phyloP scores from a whole-genome alignment of 1,284 basidiomycete genomes.

The Coniferiporia sulphurascens region DNA sequence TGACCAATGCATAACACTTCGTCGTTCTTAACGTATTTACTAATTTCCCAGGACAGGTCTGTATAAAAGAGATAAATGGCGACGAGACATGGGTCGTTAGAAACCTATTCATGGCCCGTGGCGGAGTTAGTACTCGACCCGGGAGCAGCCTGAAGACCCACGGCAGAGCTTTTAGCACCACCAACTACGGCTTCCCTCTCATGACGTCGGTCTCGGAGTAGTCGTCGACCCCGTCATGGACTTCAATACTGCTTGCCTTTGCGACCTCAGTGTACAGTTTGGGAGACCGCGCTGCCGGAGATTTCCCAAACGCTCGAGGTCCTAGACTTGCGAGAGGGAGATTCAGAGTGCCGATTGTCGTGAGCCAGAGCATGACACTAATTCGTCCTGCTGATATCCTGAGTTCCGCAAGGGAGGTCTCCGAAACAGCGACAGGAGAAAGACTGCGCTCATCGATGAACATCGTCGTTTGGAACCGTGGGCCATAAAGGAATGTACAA shows the following conservation, averaged over 20 bases:
- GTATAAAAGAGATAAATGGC: no score
- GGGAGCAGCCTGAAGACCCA: no score
- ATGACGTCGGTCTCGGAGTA: background rate
- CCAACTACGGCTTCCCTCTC: background rate
- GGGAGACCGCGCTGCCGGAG: constrained; percentile 6
- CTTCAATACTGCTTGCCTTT: background rate
- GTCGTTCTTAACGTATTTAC: no score
- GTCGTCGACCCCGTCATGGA: background rate
- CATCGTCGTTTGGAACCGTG: constrained; percentile 30
- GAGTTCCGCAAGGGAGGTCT: constrained; percentile 26
- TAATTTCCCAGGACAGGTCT: no score
- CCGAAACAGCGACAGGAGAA: constrained; percentile 17
- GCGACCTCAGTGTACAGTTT: background rate
- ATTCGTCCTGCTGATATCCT: constrained; percentile 19
- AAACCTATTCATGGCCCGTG: no score
- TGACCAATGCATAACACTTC: no score
- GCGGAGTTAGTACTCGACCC: no score
- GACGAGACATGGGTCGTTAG: no score
- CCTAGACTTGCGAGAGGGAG: constrained; percentile 10
- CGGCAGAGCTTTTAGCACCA: background rate
- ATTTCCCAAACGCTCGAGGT: constrained; percentile 4
- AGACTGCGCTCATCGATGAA: constrained; percentile 19
- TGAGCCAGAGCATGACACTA: constrained; percentile 23
- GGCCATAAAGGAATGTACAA: constrained; percentile 24
- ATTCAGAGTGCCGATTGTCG: constrained; percentile 1